Evolutionary conservation across 805 yeast genomes (phyloP).

Genomic region (Lachancea nothofagi): DNA sequence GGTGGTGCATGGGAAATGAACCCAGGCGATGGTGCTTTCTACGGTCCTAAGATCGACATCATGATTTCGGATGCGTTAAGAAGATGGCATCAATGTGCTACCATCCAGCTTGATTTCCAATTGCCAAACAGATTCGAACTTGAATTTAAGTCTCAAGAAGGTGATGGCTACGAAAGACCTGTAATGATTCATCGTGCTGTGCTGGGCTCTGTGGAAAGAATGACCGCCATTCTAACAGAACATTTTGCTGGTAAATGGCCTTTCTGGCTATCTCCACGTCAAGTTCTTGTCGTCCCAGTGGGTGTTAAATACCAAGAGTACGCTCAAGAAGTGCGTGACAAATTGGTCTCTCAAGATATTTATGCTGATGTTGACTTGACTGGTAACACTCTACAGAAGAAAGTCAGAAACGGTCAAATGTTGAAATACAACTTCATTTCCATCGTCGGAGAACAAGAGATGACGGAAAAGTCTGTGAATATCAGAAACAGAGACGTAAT

Average conservation of each 20-base stretch:
- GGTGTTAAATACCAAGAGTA: slow-evolving; percentile 90
- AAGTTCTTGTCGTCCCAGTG: slow-evolving; percentile 91
- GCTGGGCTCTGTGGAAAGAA: slow-evolving; percentile 96
- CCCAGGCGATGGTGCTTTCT: slow-evolving; percentile 96
- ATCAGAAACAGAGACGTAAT: slow-evolving; percentile 94
- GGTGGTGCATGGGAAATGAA: slow-evolving; percentile 92
- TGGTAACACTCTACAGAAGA: slow-evolving; percentile 97
- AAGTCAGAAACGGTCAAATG: slow-evolving; percentile 94
- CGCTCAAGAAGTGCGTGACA: slow-evolving; percentile 74
- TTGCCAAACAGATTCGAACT: slow-evolving; percentile 90
- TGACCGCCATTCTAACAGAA: slow-evolving; percentile 97
- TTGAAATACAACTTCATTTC: slow-evolving; percentile 92
- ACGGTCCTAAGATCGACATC: slow-evolving; percentile 94
- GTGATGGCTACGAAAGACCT: slow-evolving; percentile 66
- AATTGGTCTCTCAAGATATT: slow-evolving; percentile 67
- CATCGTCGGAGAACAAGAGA: slow-evolving; percentile 95
- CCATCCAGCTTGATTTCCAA: slow-evolving; percentile 98
- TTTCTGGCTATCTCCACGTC: slow-evolving; percentile 99
- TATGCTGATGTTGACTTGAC: slow-evolving; percentile 88
- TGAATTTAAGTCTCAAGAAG: slow-evolving; percentile 60
- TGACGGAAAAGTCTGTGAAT: slow-evolving; percentile 72
- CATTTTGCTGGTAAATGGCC: slow-evolving; percentile 99
- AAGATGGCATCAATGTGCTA: slow-evolving; percentile 99
- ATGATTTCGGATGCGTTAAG: slow-evolving; percentile 89
- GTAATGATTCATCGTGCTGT: slow-evolving; percentile 99